phyloP scores from a whole-genome alignment of 306 rosid genomes.

The Herpetospermum pedunculosum region DNA sequence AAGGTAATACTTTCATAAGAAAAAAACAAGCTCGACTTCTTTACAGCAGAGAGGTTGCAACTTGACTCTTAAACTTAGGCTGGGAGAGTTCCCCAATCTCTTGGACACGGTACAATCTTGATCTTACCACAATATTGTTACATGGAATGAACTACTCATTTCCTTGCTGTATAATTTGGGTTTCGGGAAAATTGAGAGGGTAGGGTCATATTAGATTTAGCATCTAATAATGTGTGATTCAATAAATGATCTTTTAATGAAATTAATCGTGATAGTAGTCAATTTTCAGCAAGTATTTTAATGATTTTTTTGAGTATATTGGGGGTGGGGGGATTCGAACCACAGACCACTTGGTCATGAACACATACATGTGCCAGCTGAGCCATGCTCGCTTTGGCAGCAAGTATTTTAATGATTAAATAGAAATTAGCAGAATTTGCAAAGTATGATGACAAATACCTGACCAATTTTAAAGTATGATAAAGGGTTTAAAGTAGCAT shows the following conservation, averaged over 20 bases:
- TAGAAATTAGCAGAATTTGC: not conserved
- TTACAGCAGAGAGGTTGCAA: not conserved
- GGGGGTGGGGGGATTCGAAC: no score
- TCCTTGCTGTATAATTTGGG: not conserved
- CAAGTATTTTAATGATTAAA: not conserved
- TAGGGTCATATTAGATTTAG: not conserved
- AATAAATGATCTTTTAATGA: not conserved
- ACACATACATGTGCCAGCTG: no score
- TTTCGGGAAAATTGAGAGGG: not conserved
- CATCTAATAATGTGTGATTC: not conserved
- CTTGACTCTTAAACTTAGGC: not conserved
- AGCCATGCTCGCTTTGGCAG: no score
- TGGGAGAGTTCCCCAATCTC: not conserved
- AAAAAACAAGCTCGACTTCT: not conserved
- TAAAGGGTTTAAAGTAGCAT: slow-evolving; percentile 60
- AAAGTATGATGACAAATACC: slow-evolving; percentile 31
- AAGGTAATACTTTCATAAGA: not conserved
- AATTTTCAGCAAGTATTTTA: not conserved
- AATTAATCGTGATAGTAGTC: not conserved
- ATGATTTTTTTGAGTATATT: no score
- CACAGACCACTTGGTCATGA: no score
- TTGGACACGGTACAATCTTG: not conserved
- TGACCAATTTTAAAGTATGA: slow-evolving; percentile 81
- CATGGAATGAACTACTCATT: not conserved
- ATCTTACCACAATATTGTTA: not conserved